Base-by-base conservation (phyloP, 495 filamentous ascomycete genomes). In the Aspergillus panamensis region DNA sequence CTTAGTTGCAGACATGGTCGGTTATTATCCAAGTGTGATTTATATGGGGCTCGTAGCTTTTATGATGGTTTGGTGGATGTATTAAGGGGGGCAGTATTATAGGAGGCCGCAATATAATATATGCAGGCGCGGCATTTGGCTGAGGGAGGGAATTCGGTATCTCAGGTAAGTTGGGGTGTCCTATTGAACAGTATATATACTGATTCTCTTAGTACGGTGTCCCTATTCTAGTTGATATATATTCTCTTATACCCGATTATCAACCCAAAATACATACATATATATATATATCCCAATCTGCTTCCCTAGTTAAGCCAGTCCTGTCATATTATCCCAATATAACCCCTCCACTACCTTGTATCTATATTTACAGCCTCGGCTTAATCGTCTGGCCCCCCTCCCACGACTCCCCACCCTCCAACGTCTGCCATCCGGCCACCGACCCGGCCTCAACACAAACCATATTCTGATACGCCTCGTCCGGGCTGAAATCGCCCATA, bases 361-460 rank as follows among this genome's bases (percentile, higher is more conserved):
- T 1, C 14, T 42, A 20, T 33, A 35, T 40, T 62, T 53, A 74
- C 55, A 73, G 51, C 14, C 68, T 66, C 3, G 72, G 67, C 56
- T 70, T 66, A 54, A 96, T 88, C 43, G 85, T 84, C 81, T 94
- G 89, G 21, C 89, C 90, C 8, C 91, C 94, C 73, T 96, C 91
- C 79, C 91, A 96, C 8, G 86, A 85, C 65, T 96, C 94, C 8
- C 90, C 90, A 9, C 81, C 82, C 69, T 97, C 95, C 55, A 99
- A 75, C 10, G 82, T 87, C 72, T 87, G 84, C 91, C 90, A 97
- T 5, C 77, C 82, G 56, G 79, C 75, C 13, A 99, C 94, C 0
- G 87, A 80, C 2, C 95, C 94, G 7, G 92, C 87, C 75, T 97
- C 95, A 47, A 97, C 84, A 71, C 93, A 97, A 49, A 98, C 74